Evolutionary conservation across 129 eudicot species (phyloP), one percentile per base, ranked within the genome.

Genomic region (Silybum marianum): DNA sequence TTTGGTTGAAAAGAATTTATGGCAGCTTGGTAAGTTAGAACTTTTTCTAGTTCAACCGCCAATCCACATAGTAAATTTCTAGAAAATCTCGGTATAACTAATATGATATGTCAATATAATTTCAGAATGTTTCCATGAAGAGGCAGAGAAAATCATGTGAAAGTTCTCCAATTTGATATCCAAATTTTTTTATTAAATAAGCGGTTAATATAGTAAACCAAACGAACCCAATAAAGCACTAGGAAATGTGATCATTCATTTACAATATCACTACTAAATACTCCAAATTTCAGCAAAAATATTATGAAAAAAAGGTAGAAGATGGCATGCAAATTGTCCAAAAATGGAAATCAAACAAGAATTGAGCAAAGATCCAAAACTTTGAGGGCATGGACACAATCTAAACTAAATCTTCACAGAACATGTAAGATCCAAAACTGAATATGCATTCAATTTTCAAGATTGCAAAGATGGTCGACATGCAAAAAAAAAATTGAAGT

Each of bases 371-470:
- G 54, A n/a, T 40, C 67, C 46, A 73, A 54, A 80, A 3, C n/a
- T 58, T 25, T 72, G 78, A 72, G 67, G 46, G n/a, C 46, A 72
- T 80, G 84, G 2, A 80, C 84, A 39, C 40, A 60, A n/a, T 38
- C 65, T 80, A 36, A 73, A 39, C 25, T 39, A 28, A 74, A 81
- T 38, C 66, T 39, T 80, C 4, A 48, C 71, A 71, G 10, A 32
- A 7, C 71, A 19, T 30, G 77, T 70, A 70, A 71, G 62, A 79
- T 51, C 83, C 22, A 79, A 71, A 38, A 21, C 46, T 71, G 24
- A 39, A 60, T 71, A 22, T 23, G 39, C 18, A 71, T 30, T 51
- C 32, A 34, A 48, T 71, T 16, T 30, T 19, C 32, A 70, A 71
- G 62, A 80, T 63, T 40, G 22, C 67, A 48, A n/a, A 80, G 1